Percentiles rank a stretch among this genome's conserved stretches.
These are phyloP conservation scores for Scopulariopsis brevicaulis DNA, from an alignment of 2,329 filamentous ascomycete species.

Conservation along the genomic window DNA sequence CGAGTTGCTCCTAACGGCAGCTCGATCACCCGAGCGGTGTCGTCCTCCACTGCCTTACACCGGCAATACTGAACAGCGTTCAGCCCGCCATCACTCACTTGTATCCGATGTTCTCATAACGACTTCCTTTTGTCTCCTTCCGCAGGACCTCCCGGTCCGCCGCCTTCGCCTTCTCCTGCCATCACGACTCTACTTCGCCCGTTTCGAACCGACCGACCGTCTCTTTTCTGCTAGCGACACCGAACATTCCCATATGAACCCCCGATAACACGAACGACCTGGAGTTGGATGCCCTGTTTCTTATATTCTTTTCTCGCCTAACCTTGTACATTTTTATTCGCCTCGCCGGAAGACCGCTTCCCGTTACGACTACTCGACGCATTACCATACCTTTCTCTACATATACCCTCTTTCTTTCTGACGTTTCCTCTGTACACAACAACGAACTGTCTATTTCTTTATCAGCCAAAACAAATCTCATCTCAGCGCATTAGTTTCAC, in stretches of 20 bases:
- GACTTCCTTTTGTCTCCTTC: slow-evolving; percentile 20
- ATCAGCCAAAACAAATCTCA: background rate
- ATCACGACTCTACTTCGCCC: slow-evolving; percentile 8
- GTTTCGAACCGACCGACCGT: slow-evolving; percentile 7
- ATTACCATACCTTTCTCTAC: slow-evolving; percentile 6
- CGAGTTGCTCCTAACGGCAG: background rate
- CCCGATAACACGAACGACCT: slow-evolving; percentile 5
- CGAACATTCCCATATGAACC: slow-evolving; percentile 4
- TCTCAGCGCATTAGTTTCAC: slow-evolving; percentile 1
- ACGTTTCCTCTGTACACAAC: slow-evolving; percentile 3
- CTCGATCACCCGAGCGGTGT: background rate
- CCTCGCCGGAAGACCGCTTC: slow-evolving; percentile 2
- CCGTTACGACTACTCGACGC: slow-evolving; percentile 7
- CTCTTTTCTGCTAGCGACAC: slow-evolving; percentile 7
- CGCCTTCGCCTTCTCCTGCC: slow-evolving; percentile 6
- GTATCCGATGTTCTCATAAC: slow-evolving; percentile 29
- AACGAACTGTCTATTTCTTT: slow-evolving; percentile 1
- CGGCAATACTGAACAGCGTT: background rate
- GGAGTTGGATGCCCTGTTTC: slow-evolving; percentile 4
- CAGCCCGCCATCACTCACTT: background rate
- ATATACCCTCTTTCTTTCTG: slow-evolving; percentile 11
- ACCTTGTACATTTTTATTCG: slow-evolving; percentile 14
- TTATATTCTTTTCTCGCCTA: slow-evolving; percentile 7
- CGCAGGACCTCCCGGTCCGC: slow-evolving; percentile 15
- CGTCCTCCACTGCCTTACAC: slow-evolving; percentile 1